These are phyloP conservation scores for Populus pruinosa DNA, from an alignment of 345 rosid species.

Conservation along the genomic window DNA sequence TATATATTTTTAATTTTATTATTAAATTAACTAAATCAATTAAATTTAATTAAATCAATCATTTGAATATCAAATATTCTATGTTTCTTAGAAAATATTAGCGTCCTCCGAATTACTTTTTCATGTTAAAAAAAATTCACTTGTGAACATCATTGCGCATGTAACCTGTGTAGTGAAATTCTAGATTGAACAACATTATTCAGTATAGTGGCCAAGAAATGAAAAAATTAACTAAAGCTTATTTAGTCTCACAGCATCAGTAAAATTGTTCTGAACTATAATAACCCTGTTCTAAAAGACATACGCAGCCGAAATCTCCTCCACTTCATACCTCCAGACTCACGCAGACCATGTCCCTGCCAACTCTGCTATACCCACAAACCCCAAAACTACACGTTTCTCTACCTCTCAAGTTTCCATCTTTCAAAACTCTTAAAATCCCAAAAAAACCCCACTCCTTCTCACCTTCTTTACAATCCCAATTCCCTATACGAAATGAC, in stretches of 20 bases:
- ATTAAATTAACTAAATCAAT: too few relatives aligned
- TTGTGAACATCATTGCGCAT: too few relatives aligned
- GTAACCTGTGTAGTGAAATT: too few relatives aligned
- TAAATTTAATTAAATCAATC: too few relatives aligned
- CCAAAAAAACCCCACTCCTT: conserved; percentile 30
- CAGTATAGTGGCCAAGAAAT: too few relatives aligned
- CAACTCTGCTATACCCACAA: conserved; percentile 21
- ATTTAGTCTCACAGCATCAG: not conserved
- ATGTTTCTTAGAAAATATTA: too few relatives aligned
- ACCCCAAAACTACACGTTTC: conserved; percentile 14
- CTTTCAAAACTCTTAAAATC: conserved; percentile 18
- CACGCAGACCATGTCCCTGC: conserved; percentile 26
- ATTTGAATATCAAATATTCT: too few relatives aligned
- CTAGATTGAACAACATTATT: too few relatives aligned
- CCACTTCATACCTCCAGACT: not conserved
- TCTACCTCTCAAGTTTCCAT: conserved; percentile 7
- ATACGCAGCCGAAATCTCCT: not conserved
- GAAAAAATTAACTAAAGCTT: not conserved
- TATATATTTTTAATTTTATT: too few relatives aligned
- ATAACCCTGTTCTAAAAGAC: too few relatives aligned
- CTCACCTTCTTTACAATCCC: conserved; percentile 41
- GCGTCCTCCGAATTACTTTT: too few relatives aligned
- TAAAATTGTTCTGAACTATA: not conserved
- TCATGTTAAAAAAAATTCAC: too few relatives aligned
- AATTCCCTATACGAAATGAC: conserved; percentile 24